Evolutionary conservation across 2,329 filamentous ascomycete species (phyloP).

Genomic region (Tolypocladium cylindrosporum): DNA sequence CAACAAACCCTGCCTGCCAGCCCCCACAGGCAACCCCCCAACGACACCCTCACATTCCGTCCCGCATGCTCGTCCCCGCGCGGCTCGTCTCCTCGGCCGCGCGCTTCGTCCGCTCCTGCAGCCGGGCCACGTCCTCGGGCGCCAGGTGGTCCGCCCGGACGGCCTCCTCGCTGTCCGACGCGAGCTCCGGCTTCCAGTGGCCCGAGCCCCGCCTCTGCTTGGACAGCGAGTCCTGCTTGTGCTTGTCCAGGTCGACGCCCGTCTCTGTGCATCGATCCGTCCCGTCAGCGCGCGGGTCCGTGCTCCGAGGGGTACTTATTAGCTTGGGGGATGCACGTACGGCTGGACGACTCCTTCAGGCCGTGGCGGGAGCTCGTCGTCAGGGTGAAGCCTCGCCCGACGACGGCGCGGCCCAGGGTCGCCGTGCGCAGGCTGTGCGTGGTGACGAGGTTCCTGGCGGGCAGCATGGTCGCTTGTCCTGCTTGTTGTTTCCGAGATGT

Average conservation of each 20-base stretch:
- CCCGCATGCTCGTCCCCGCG: slow-evolving; percentile 37
- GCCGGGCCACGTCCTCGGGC: slow-evolving; percentile 29
- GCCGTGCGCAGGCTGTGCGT: slow-evolving; percentile 14
- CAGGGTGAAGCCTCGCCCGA: slow-evolving; percentile 15
- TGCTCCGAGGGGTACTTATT: too few relatives aligned
- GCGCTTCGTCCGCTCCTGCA: slow-evolving; percentile 52
- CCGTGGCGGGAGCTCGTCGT: slow-evolving; percentile 17
- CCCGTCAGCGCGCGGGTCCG: background rate
- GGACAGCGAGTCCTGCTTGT: slow-evolving; percentile 49
- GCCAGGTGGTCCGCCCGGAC: slow-evolving; percentile 54
- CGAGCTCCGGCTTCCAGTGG: slow-evolving; percentile 69
- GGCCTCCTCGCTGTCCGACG: slow-evolving; percentile 69
- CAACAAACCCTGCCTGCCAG: background rate
- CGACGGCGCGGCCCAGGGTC: slow-evolving; percentile 9
- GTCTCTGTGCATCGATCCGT: slow-evolving; percentile 14
- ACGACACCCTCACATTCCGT: slow-evolving; percentile 23
- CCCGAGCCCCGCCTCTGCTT: slow-evolving; percentile 63
- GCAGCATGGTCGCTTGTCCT: background rate
- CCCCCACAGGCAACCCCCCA: background rate
- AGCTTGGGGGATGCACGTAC: slow-evolving; percentile 14
- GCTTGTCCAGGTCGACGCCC: slow-evolving; percentile 38
- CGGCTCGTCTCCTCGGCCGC: slow-evolving; percentile 35
- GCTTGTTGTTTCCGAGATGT: background rate
- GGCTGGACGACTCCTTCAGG: slow-evolving; percentile 26
- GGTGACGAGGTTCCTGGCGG: background rate